Conservation (phyloP, 768 basidiomycete species). For the Boletus rufocinnamomeus region DNA sequence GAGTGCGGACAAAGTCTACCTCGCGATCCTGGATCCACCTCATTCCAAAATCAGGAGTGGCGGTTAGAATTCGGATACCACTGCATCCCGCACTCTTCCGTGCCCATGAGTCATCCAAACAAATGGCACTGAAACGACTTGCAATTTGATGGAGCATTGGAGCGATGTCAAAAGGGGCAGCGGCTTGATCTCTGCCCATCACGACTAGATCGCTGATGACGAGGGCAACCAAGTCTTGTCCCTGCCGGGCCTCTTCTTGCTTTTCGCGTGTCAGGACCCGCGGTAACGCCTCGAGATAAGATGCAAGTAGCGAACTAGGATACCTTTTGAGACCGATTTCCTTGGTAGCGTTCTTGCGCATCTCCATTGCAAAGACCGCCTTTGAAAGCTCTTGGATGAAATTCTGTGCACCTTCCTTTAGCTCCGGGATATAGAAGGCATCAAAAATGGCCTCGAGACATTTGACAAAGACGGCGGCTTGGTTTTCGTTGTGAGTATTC, state of each 20-base stretch:
- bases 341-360: conserved; percentile 57
- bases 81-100: conserved; percentile 87
- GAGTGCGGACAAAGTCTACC: conserved; percentile 84
- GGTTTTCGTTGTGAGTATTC: conserved; percentile 72
- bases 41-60: conserved; percentile 66
- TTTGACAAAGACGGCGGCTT: conserved; percentile 69
- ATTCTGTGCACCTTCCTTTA: conserved; percentile 65
- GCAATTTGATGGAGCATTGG: conserved; percentile 80
- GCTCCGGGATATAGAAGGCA: conserved; percentile 66
- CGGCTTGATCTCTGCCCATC: conserved; percentile 49
- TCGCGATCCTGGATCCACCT: conserved; percentile 86
- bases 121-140: conserved; percentile 79
- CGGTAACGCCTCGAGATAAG: conserved; percentile 81
- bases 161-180: conserved; percentile 56
- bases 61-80: conserved; percentile 81
- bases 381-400: conserved; percentile 71
- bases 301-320: conserved; percentile 59
- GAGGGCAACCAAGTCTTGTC: conserved; percentile 57
- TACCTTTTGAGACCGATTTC: conserved; percentile 54
- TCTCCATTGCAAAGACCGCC: conserved; percentile 73
- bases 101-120: conserved; percentile 89
- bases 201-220: conserved; percentile 69
- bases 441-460: conserved; percentile 80
- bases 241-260: conserved; percentile 57
- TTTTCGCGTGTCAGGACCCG: conserved; percentile 71